Percentiles rank a stretch among this genome's conserved stretches.
These are phyloP conservation scores for Tulasnella sp. DNA, from an alignment of 768 basidiomycete species.

Conservation along the genomic window DNA sequence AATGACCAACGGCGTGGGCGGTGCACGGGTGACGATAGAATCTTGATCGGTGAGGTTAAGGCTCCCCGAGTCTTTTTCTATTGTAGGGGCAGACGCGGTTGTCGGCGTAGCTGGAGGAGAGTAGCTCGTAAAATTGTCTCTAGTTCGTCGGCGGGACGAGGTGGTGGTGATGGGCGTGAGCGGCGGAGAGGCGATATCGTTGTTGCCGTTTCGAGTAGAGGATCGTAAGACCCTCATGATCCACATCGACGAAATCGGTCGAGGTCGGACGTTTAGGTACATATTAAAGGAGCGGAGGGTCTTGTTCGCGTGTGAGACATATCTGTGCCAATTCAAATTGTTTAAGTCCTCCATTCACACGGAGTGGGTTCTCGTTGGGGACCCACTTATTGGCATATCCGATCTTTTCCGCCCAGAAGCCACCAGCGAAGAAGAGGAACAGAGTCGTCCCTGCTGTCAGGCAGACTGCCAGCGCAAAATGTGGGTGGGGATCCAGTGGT, in stretches of 20 bases:
- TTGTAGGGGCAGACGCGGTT: not conserved
- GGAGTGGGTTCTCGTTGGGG: not conserved
- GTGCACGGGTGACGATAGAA: no score
- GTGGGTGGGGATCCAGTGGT: constrained; percentile 34
- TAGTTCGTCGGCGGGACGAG: not conserved
- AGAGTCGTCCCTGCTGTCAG: constrained; percentile 87
- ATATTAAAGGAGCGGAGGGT: constrained; percentile 90
- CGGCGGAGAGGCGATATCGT: constrained; percentile 30
- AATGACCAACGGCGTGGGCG: no score
- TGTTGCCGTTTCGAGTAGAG: not conserved
- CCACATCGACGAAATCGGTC: constrained; percentile 47
- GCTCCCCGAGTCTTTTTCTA: constrained; percentile 28
- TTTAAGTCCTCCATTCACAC: not conserved
- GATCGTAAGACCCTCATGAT: constrained; percentile 2
- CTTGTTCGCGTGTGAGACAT: constrained; percentile 91
- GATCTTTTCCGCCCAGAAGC: constrained; percentile 94
- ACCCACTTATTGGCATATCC: constrained; percentile 89
- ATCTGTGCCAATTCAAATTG: constrained; percentile 43
- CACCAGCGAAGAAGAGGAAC: constrained; percentile 89
- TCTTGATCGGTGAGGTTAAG: constrained; percentile 30
- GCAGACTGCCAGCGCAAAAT: constrained; percentile 66
- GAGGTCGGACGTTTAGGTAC: constrained; percentile 87
- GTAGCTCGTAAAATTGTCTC: not conserved
- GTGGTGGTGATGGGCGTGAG: constrained; percentile 46
- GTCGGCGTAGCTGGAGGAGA: constrained; percentile 11